These are phyloP conservation scores for Plasmodium coatneyi DNA, from an alignment of 169 alveolate genomes.

Conservation along the genomic window DNA sequence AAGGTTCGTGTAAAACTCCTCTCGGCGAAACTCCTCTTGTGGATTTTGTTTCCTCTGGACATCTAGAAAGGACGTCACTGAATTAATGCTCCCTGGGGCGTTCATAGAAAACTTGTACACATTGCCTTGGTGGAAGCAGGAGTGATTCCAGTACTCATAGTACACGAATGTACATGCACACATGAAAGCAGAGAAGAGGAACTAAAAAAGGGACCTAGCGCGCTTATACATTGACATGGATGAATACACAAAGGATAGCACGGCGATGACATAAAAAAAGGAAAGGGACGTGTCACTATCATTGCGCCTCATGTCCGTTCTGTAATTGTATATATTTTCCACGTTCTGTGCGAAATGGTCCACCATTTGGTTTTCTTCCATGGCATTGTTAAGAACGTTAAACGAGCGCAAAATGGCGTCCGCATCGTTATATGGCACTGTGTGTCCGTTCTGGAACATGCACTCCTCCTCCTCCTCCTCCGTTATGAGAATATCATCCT, in stretches of 20 bases:
- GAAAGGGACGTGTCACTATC: no score
- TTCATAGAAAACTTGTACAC: background rate
- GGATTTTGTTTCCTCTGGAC: background rate
- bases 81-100: conserved; percentile 1
- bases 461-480: no score
- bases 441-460: background rate
- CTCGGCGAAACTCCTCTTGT: no score
- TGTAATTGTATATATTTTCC: background rate
- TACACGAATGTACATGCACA: background rate
- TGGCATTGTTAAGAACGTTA: background rate
- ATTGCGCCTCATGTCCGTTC: background rate
- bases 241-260: no score
- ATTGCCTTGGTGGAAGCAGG: background rate
- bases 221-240: no score
- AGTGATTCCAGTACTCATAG: background rate
- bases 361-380: background rate
- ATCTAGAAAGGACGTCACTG: no score
- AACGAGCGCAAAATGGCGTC: background rate
- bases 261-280: no score
- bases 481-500: background rate
- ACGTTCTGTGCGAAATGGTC: background rate
- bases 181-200: background rate
- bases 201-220: no score
- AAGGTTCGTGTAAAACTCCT: no score
- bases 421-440: background rate